Evolutionary conservation across 2,329 filamentous ascomycete species (phyloP).

Genomic region (Xylaria sp.): DNA sequence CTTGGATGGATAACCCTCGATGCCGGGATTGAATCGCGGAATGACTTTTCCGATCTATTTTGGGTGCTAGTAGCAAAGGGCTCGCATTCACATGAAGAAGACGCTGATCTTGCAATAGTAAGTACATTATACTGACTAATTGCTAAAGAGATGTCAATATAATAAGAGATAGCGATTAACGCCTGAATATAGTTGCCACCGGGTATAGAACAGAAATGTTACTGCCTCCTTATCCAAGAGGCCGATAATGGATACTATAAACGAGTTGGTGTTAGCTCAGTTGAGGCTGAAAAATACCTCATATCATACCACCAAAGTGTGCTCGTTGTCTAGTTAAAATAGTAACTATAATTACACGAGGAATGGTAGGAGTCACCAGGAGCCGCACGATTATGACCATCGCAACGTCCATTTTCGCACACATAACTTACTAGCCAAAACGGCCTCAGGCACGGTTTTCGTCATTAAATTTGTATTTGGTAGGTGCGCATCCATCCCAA

Average conservation of each 20-base stretch:
- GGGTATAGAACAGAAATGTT: neutral
- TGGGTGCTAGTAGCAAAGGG: constrained; percentile 13
- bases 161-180: neutral
- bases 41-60: constrained; percentile 1
- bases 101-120: neutral
- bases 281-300: neutral
- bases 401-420: no score
- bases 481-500: neutral
- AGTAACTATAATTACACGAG: neutral
- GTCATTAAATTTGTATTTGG: neutral
- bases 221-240: constrained; percentile 6
- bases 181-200: neutral
- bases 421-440: no score
- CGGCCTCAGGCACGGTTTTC: neutral
- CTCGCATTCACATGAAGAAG: constrained; percentile 4
- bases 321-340: constrained; percentile 1
- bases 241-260: constrained; percentile 3
- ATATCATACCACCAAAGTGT: neutral
- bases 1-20: constrained; percentile 23
- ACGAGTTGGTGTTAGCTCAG: constrained; percentile 16
- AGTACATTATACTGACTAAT: neutral
- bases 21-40: neutral
- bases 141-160: neutral
- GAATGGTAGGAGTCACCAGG: no score
- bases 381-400: no score